A percentile compares a stretch with the other conserved stretches of the same genome.
Conservation (phyloP, 352 stramenopile species). For the Phytopythium mirpurense region DNA sequence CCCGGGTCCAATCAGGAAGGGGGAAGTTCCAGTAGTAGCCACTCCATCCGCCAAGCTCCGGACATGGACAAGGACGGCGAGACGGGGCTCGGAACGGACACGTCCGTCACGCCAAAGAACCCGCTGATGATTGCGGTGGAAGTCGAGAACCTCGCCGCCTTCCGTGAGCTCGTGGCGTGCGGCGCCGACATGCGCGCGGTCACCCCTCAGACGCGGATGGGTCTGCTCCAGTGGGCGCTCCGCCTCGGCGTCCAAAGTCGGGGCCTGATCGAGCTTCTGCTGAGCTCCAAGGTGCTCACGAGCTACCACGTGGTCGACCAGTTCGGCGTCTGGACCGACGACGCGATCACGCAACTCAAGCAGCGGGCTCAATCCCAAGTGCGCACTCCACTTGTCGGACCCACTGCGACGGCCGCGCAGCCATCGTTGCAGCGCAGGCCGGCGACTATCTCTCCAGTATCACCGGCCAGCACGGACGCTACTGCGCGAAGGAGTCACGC, state of each 20-base stretch:
- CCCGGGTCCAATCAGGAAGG: conserved; percentile 8
- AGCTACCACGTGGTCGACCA: conserved; percentile 19
- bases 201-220: conserved; percentile 40
- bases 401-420: background rate
- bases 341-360: conserved; percentile 15
- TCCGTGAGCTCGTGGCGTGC: conserved; percentile 38
- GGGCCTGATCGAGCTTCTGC: conserved; percentile 10
- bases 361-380: conserved; percentile 1
- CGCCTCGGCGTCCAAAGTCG: conserved; percentile 6
- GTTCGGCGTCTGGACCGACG: conserved; percentile 27
- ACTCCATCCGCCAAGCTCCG: background rate
- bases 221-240: conserved; percentile 44
- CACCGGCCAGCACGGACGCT: too few relatives aligned
- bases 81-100: background rate
- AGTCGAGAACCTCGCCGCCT: conserved; percentile 36
- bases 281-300: conserved; percentile 10
- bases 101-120: conserved; percentile 21
- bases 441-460: background rate
- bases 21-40: background rate
- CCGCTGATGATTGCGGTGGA: conserved; percentile 56
- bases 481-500: too few relatives aligned
- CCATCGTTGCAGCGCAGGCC: background rate
- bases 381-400: too few relatives aligned
- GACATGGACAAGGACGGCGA: background rate
- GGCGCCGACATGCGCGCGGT: conserved; percentile 37